Conservation (phyloP, 1,284 basidiomycete genomes). For the Boletellus deceptivus region DNA sequence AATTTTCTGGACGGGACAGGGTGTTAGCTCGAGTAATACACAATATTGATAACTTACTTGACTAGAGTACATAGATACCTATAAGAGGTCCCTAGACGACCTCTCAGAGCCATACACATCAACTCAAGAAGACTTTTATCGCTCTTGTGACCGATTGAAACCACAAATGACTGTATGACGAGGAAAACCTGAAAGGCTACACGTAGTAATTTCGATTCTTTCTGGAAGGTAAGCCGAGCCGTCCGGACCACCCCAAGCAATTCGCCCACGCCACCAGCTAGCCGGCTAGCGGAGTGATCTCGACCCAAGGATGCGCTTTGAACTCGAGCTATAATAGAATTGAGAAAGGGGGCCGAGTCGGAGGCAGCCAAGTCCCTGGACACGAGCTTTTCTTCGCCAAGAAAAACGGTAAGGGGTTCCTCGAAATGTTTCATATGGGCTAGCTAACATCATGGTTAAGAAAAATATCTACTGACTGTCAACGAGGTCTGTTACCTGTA, state of each 20-base stretch:
- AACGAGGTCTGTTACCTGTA: conserved; percentile 48
- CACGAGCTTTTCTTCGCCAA: conserved; percentile 12
- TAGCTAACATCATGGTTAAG: conserved; percentile 41
- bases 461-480: not conserved
- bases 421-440: conserved; percentile 66
- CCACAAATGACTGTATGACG: conserved; percentile 43
- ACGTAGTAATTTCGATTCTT: conserved; percentile 38
- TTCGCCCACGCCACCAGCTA: conserved; percentile 18
- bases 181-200: conserved; percentile 48
- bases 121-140: conserved; percentile 31
- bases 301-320: conserved; percentile 17
- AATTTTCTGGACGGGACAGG: conserved; percentile 44
- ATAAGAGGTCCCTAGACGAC: conserved; percentile 40
- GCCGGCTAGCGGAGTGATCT: conserved; percentile 18
- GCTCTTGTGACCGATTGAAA: conserved; percentile 39
- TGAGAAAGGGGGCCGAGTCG: conserved; percentile 37
- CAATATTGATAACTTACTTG: conserved; percentile 38
- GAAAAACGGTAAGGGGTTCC: conserved; percentile 53
- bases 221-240: conserved; percentile 39
- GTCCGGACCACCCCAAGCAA: conserved; percentile 38
- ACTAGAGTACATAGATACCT: conserved; percentile 45
- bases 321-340: conserved; percentile 41
- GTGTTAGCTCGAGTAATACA: not conserved
- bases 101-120: conserved; percentile 41
- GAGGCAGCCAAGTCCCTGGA: conserved; percentile 20